Base-by-base conservation (phyloP, 2,329 filamentous ascomycete species). In the Phialophora tarda region DNA sequence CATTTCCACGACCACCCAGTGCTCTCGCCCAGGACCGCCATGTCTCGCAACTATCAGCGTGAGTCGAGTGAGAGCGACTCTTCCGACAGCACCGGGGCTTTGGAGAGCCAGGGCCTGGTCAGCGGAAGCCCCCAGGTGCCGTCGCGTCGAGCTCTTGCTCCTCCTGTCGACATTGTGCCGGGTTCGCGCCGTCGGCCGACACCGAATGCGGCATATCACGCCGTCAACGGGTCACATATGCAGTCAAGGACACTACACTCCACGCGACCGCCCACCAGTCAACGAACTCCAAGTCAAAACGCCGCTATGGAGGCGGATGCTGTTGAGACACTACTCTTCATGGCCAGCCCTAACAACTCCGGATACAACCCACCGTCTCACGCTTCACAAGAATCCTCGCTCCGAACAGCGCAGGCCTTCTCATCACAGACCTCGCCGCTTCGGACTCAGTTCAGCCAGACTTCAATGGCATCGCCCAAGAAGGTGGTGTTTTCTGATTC, bases 1-100 rank as follows among this genome's bases (percentile, higher is more conserved):
- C 86, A 72, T 78, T 82, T 65, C 80, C 83, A 59, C 79, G 56
- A 82, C 79, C 66, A 79, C 81, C n/a, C 84, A 83, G n/a, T 87
- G 32, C 61, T 63, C 24, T 73, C 71, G 4, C 87, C 73, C 84
- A 86, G 41, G 81, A 75, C 79, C 2, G 74, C 73, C 66, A 77
- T 73, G 68, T 80, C 69, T 6, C 51, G 69, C 24, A 69, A 63
- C 60, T 72, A 65, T 47, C 61, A 44, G 59, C 68, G 65, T 64
- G 66, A 67, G 58, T 71, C 32, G 32, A 75, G 72, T 54, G 68
- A 71, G 38, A 73, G 72, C 67, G 67, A 67, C 21, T 75, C 75
- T 11, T 72, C 68, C 55, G 66, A 71, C 44, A 71, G 68, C 54
- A 68, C 59, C 17, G 62, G 59, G 8, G 64, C 67, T 50, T 50